Evolutionary conservation across 306 rosid species (phyloP), one percentile per base, ranked within the genome.

Genomic region (Rosa chinensis): DNA sequence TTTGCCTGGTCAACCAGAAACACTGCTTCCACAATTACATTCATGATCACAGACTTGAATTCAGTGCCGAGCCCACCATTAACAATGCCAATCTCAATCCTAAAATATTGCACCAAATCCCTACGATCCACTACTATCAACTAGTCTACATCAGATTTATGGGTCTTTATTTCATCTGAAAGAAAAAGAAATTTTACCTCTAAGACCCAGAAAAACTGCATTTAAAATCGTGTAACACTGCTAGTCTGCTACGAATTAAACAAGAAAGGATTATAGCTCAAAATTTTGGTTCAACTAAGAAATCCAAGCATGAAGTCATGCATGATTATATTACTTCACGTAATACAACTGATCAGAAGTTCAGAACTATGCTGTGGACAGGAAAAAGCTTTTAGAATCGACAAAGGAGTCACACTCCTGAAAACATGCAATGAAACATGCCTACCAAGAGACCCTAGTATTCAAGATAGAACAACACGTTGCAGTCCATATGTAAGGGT

Each of bases 1-100:
- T 28, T 7, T 28, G 13, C 59, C 75, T 16, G 40, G 74, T 69
- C 55, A 69, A 69, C 73, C 52, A 44, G 37, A 69, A 69, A 69
- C 73, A 69, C 14, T 10, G 53, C 53, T 69, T 69, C 53, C 73
- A 61, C 21, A 21, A 42, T 44, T 2, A 23, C 50, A 67, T 67
- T 67, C 49, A 40, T 67, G 6, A 40, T 37, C 13, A 37, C 32
- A 64, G 18, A 35, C 70, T 32, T 35, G 70, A 64, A 64, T 64
- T 35, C n/a, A 35, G 5, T 64, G 44, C n/a, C 43, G n/a, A 64
- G 39, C 11, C n/a, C 42, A 64, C 21, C 44, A 35, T 61, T 64
- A 64, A 64, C 70, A 28, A 64, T 25, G 10, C 67, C 67, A 61
- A 3, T 61, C 39, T 58, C 39, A 61, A 61, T 18, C 16, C 37